Base-by-base conservation (phyloP, 1,284 basidiomycete species). In the Agaricales sp. region DNA sequence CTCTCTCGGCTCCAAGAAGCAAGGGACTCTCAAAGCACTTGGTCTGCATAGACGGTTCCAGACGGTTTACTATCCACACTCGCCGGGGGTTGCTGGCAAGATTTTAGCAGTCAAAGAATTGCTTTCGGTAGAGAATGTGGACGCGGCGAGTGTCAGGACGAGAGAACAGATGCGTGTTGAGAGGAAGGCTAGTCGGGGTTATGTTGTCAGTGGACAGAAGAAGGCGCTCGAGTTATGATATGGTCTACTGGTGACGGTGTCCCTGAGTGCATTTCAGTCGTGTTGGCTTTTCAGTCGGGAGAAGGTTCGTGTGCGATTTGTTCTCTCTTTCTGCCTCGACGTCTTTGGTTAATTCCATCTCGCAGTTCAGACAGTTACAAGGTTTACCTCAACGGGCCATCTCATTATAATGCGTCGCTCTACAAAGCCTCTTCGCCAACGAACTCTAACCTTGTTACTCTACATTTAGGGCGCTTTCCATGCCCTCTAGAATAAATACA, bases 101-200 rank as follows among this genome's bases (percentile, higher is more conserved):
- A 88, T 93, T 47, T 70, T 93, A 37, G 67, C 69, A 12, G 79
- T 92, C 50, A 93, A 93, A 71, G 90, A 93, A 68, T 68, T 93
- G 26, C 75, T 93, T n/a, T 79, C 84, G 58, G 90, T 92, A 49
- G 76, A 86, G 60, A 92, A 92, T 59, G 88, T 93, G 13, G 73
- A 81, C 0, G 67, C 66, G 24, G 70, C 73, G 25, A 68, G 72
- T 47, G 85, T 90, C 24, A 70, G 72, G 65, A 81, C 78, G 6
- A 80, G 82, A 62, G 67, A 73, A 53, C 73, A 87, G 63, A 77
- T 81, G 67, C 71, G 77, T 57, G 60, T 65, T 57, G 80, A 82
- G 55, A 69, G 87, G 57, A 78, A 71, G 62, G 73, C 84, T 3
- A 62, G 70, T 11, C 68, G 80, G 46, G 87, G 87, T 3, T 90